Evolutionary conservation across 78 protist genomes (phyloP).

Genomic region (Dictyostelium purpureum): DNA sequence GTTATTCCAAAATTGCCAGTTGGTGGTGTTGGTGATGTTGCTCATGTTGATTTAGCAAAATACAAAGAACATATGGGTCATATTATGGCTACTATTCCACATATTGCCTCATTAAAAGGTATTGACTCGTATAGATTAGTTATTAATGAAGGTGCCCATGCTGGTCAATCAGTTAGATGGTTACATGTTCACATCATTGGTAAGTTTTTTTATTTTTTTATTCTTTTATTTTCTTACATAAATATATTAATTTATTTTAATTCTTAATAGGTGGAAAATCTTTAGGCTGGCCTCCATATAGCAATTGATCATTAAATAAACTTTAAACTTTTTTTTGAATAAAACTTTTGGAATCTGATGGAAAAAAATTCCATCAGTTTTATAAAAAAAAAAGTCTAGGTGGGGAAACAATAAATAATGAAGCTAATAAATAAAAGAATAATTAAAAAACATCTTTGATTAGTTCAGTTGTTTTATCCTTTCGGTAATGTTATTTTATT

Average conservation of each 20-base stretch:
- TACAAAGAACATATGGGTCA: slow-evolving; percentile 27
- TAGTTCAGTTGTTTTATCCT: too few relatives aligned
- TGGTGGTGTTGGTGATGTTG: slow-evolving; percentile 49
- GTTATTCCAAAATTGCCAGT: slow-evolving; percentile 49
- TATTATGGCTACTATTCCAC: slow-evolving; percentile 35
- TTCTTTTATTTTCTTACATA: too few relatives aligned
- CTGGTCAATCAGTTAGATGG: slow-evolving; percentile 70
- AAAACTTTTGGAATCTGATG: too few relatives aligned
- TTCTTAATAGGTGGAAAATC: slow-evolving; percentile 71
- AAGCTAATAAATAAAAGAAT: neutral
- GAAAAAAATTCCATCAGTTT: too few relatives aligned
- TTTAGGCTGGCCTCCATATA: slow-evolving; percentile 62
- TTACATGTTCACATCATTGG: slow-evolving; percentile 51
- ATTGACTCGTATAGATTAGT: slow-evolving; percentile 43
- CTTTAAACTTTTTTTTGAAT: too few relatives aligned
- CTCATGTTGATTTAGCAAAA: neutral
- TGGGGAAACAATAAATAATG: neutral
- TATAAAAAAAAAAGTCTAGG: too few relatives aligned
- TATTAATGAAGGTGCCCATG: slow-evolving; percentile 52
- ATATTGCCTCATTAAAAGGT: slow-evolving; percentile 21
- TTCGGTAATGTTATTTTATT: neutral
- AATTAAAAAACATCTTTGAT: too few relatives aligned
- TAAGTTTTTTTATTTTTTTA: too few relatives aligned
- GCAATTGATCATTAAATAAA: too few relatives aligned
- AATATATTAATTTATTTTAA: too few relatives aligned